Conservation (phyloP, 164 flowering plant species). For the Nelumbo lutea region DNA sequence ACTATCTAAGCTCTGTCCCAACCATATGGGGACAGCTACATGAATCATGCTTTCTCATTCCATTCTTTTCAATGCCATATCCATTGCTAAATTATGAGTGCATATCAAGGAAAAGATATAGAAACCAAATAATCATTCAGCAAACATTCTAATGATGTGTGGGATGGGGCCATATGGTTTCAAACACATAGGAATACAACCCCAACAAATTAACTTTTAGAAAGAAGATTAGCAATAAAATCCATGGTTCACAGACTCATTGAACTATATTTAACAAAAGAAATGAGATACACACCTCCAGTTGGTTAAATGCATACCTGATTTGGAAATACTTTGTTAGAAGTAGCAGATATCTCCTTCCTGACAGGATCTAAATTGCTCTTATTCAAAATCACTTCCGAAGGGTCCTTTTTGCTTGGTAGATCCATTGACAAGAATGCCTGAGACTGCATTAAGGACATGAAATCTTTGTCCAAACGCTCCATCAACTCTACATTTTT, state of each 20-base stretch:
- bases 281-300: neutral
- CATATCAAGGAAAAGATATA: no score
- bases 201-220: neutral
- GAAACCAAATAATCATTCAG: neutral
- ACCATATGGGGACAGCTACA: no score
- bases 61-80: no score
- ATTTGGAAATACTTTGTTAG: slow-evolving; percentile 16
- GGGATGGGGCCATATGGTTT: neutral
- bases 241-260: neutral
- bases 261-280: neutral
- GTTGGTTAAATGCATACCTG: slow-evolving; percentile 31
- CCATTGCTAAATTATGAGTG: no score
- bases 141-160: neutral
- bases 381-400: slow-evolving; percentile 52
- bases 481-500: slow-evolving; percentile 68
- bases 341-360: slow-evolving; percentile 23
- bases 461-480: slow-evolving; percentile 68
- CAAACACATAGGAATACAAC: neutral
- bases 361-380: slow-evolving; percentile 24
- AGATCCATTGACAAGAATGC: slow-evolving; percentile 50
- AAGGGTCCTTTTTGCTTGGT: slow-evolving; percentile 52
- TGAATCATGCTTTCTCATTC: no score
- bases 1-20: no score
- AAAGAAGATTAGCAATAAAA: neutral
- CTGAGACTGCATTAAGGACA: slow-evolving; percentile 54